These are phyloP conservation scores for Xylaria sp. DNA, from an alignment of 2,329 filamentous ascomycete genomes.

Conservation along the genomic window DNA sequence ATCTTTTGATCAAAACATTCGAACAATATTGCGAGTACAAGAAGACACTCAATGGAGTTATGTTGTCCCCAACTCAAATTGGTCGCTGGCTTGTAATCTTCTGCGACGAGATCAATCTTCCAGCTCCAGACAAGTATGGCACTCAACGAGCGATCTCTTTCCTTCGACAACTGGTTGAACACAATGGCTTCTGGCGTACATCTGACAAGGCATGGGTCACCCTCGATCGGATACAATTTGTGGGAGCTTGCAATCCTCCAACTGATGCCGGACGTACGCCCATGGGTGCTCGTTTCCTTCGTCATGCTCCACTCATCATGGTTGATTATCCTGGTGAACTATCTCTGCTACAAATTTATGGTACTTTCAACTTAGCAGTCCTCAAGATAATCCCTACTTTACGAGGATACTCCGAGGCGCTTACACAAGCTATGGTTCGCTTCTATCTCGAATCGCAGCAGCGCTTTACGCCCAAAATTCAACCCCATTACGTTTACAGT, in stretches of 20 bases:
- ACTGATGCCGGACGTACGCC: slow-evolving; percentile 97
- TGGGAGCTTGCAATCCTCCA: slow-evolving; percentile 97
- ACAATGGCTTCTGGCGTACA: slow-evolving; percentile 99
- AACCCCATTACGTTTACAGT: slow-evolving; percentile 99
- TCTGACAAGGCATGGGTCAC: slow-evolving; percentile 98
- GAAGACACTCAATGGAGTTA: slow-evolving; percentile 95
- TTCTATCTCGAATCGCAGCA: slow-evolving; percentile 96
- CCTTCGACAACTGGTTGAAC: slow-evolving; percentile 94
- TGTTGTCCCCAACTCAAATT: slow-evolving; percentile 95
- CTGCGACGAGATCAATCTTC: slow-evolving; percentile 99
- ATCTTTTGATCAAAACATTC: slow-evolving; percentile 98
- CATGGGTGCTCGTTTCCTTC: slow-evolving; percentile 90
- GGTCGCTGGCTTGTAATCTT: slow-evolving; percentile 98
- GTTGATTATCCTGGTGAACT: slow-evolving; percentile 98
- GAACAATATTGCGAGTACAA: slow-evolving; percentile 99
- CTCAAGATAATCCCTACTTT: slow-evolving; percentile 96
- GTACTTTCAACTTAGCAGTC: slow-evolving; percentile 95
- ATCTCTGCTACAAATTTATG: slow-evolving; percentile 96
- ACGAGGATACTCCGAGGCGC: slow-evolving; percentile 91
- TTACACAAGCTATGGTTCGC: slow-evolving; percentile 97
- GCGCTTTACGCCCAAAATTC: slow-evolving; percentile 94
- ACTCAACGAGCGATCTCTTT: slow-evolving; percentile 98
- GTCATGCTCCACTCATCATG: slow-evolving; percentile 99
- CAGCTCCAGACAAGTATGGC: slow-evolving; percentile 95
- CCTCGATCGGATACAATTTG: slow-evolving; percentile 97